Conservation (phyloP, 1,284 basidiomycete species). For the Pholiota adiposa region DNA sequence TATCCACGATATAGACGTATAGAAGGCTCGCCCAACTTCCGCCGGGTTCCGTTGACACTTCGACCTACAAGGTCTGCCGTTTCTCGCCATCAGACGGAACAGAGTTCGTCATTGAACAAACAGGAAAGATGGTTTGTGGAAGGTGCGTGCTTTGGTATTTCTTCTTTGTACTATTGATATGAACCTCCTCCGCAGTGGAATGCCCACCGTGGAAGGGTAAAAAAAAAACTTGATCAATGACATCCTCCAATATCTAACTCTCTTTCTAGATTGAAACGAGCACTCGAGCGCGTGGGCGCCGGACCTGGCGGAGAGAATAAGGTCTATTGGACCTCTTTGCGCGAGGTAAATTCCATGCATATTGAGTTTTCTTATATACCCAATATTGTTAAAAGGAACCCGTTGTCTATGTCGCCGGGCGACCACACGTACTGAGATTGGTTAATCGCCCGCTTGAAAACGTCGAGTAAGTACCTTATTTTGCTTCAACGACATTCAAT, state of each 20-base stretch:
- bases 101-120: constrained; percentile 44
- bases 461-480: constrained; percentile 71
- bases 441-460: constrained; percentile 91
- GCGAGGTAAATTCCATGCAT: constrained; percentile 63
- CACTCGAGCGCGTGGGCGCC: constrained; percentile 82
- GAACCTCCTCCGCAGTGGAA: constrained; percentile 59
- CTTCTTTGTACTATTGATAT: constrained; percentile 8
- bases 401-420: constrained; percentile 88
- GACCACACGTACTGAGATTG: constrained; percentile 93
- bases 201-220: constrained; percentile 88
- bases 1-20: constrained; percentile 65
- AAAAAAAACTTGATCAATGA: constrained; percentile 23
- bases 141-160: constrained; percentile 50
- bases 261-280: constrained; percentile 71
- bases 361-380: too few species aligned
- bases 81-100: constrained; percentile 34
- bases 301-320: constrained; percentile 71
- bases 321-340: constrained; percentile 90
- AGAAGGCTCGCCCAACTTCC: constrained; percentile 92
- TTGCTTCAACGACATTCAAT: too few species aligned
- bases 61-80: constrained; percentile 40
- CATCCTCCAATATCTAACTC: constrained; percentile 7
- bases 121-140: constrained; percentile 81
- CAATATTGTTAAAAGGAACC: too few species aligned
- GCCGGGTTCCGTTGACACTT: constrained; percentile 74